These are phyloP conservation scores for Botrytis deweyae DNA, from an alignment of 2,329 filamentous ascomycete genomes.

Conservation along the genomic window DNA sequence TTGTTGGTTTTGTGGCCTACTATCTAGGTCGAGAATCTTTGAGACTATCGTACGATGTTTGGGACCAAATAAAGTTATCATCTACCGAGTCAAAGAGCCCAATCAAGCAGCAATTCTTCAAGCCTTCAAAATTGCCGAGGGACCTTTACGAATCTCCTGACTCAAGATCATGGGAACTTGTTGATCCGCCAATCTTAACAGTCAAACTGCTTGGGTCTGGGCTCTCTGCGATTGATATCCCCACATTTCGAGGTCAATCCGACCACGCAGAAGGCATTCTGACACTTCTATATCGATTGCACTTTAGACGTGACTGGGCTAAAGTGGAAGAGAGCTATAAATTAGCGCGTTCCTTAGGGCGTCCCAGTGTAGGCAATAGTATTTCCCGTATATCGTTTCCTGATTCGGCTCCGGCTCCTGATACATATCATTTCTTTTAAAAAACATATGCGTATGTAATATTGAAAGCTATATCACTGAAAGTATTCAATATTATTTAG, in stretches of 20 bases:
- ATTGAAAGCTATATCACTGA: no score
- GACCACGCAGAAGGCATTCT: neutral
- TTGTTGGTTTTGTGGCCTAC: neutral
- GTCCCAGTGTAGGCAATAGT: no score
- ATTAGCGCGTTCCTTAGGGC: neutral
- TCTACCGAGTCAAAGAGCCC: neutral
- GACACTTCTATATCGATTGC: neutral
- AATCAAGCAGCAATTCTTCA: neutral
- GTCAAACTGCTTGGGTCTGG: neutral
- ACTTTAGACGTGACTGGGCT: fast-evolving
- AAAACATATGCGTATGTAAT: no score
- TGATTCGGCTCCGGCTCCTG: no score
- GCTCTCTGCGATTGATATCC: no score
- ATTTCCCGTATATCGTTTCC: no score
- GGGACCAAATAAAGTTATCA: neutral
- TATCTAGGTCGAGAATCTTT: neutral
- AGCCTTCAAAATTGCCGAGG: fast-evolving
- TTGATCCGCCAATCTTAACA: neutral
- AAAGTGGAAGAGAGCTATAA: neutral
- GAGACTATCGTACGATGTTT: neutral
- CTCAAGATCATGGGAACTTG: neutral
- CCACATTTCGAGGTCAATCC: fast-evolving
- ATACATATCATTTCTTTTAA: no score
- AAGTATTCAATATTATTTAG: no score
- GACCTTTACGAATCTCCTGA: fast-evolving